Evolutionary conservation across 192 early-diverging fungal species (phyloP), one percentile per base, ranked within the genome.

Genomic region (Diversispora epigaea): DNA sequence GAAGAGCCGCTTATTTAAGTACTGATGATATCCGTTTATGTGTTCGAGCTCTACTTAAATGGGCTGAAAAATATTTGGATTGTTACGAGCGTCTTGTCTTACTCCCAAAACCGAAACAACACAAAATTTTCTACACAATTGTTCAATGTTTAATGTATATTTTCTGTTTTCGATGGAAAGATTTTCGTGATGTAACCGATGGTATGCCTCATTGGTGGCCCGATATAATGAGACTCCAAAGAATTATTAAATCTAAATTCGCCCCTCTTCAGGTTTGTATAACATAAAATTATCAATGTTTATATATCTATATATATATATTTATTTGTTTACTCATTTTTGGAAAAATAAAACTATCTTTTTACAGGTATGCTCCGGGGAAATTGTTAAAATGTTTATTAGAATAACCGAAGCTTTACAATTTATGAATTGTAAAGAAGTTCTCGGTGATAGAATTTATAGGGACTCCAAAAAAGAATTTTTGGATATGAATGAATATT

Each of bases 151-250:
- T 93, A n/a, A 79, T 99, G 58, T 99, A 98, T 77, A 87, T 96
- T 12, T 98, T 97, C 73, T 97, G 95, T 81, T 99, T 96, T 81
- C 87, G 95, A 8, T 98, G 96, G 95, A 88, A 87, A 69, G 88
- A 94, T 70, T 78, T 99, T 90, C 40, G 67, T 83, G 21, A 70
- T 3, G 71, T n/a, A 44, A 80, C 63, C 21, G 45, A 39, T 25
- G 75, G 12, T 70, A 32, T 17, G 11, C 64, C n/a, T 19, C 80
- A 80, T 45, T 93, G 91, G 91, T 91, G 88, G 61, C 47, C 72
- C 17, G 91, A 88, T n/a, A 71, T 91, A 25, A 80, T 83, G 4
- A 89, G 86, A 0, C 82, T 97, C 75, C 89, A 94, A 76, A 78
- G 88, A 11, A 77, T 97, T 3, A 79, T 98, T 40, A 84, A 88